Evolutionary conservation across 148 eudicot genomes (phyloP).

Genomic region (Chenopodium suecicum): DNA sequence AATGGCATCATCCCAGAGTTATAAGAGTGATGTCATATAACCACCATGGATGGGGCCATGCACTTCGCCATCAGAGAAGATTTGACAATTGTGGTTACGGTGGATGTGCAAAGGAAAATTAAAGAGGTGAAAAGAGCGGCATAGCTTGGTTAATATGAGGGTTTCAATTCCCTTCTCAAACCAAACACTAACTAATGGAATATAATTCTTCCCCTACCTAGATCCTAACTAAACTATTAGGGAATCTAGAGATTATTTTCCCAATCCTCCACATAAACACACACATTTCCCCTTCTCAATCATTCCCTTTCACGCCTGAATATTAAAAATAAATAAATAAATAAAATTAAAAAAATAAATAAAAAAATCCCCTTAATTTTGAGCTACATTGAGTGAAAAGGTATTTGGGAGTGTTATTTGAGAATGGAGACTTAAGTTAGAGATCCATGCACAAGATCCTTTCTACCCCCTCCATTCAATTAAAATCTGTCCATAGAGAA

Average conservation of each 20-base stretch:
- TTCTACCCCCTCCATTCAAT: background rate
- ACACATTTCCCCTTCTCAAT: too few relatives aligned
- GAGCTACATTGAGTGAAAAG: background rate
- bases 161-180: background rate
- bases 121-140: background rate
- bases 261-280: background rate
- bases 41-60: background rate
- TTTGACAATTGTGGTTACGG: background rate
- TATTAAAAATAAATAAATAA: background rate
- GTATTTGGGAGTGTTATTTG: background rate
- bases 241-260: background rate
- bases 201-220: background rate
- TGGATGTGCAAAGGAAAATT: background rate
- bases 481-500: background rate
- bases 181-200: background rate
- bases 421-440: background rate
- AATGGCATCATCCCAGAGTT: background rate
- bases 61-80: background rate
- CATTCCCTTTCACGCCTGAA: background rate
- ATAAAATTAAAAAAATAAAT: too few relatives aligned
- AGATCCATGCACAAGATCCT: background rate
- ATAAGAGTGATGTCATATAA: background rate
- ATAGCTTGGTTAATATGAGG: background rate
- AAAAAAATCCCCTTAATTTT: background rate
- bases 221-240: background rate